Evolutionary conservation across 768 basidiomycete species (phyloP).

Genomic region (Suillus hirtellus): DNA sequence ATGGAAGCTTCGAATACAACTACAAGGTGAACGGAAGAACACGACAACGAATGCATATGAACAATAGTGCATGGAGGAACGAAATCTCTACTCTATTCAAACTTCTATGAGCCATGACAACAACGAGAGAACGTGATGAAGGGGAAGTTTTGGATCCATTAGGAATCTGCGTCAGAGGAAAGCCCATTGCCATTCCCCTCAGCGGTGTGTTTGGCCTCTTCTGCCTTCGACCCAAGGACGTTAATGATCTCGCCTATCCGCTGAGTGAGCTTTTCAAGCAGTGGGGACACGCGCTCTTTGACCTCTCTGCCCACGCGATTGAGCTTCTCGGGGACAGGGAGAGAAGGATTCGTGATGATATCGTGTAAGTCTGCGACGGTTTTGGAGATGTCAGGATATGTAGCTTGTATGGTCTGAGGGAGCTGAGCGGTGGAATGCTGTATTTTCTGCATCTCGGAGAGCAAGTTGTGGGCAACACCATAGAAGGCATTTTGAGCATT

Average conservation of each 20-base stretch:
- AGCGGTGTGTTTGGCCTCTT: slow-evolving; percentile 17
- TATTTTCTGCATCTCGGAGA: slow-evolving; percentile 65
- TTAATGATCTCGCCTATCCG: slow-evolving; percentile 34
- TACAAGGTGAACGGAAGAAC: background rate
- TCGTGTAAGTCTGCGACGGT: slow-evolving; percentile 53
- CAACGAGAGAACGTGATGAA: slow-evolving; percentile 7
- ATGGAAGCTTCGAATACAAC: slow-evolving; percentile 3
- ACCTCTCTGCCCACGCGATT: slow-evolving; percentile 57
- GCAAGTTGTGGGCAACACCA: slow-evolving; percentile 63
- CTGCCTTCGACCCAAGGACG: slow-evolving; percentile 29
- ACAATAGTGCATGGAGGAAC: slow-evolving; percentile 11
- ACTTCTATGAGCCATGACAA: slow-evolving; percentile 22
- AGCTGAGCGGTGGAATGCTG: slow-evolving; percentile 59
- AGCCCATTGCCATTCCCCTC: slow-evolving; percentile 13
- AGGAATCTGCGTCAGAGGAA: background rate
- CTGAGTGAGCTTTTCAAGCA: slow-evolving; percentile 54
- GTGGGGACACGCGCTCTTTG: slow-evolving; percentile 57
- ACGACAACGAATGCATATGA: background rate
- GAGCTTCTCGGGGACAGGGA: slow-evolving; percentile 65
- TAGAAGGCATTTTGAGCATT: slow-evolving; percentile 59
- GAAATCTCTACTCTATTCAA: slow-evolving; percentile 27
- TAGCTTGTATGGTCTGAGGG: slow-evolving; percentile 59
- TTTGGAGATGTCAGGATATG: slow-evolving; percentile 53
- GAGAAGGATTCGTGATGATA: slow-evolving; percentile 53
- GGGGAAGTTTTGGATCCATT: no score